Base-by-base conservation (phyloP, 2,329 filamentous ascomycete species). In the Aspergillus ochraceus region DNA sequence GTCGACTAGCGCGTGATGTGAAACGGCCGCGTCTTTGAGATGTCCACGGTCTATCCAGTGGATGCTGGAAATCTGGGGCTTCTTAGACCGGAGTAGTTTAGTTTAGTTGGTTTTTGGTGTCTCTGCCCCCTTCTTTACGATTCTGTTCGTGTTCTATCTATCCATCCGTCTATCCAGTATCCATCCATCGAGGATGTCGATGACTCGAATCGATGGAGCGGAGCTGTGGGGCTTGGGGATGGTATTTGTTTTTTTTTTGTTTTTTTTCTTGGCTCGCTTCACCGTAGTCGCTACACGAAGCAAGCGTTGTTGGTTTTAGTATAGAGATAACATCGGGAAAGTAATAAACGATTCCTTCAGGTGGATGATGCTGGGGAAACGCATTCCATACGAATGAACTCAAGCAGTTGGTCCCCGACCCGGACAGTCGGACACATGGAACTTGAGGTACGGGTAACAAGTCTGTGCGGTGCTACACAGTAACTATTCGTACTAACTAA, bases 11-110 rank as follows among this genome's bases (percentile, higher is more conserved):
- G 36, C 4, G 12, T 55, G 52, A 64, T 59, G 20, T 62, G 63
- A 64, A 64, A 65, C 63, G 59, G 57, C 59, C 61, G 59, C 57
- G 52, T 45, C 24, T 20, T 49, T 14, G 29, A 36, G 24, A n/a
- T 11, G 39, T n/a, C 51, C 55, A 45, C 42, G 56, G 58, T 45
- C 55, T n/a, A 22, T 42, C 36, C 36, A 42, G 36, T 54, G 29
- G 24, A 24, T 24, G 24, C 24, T 24, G 24, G 14, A 47, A 49
- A 29, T 36, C 51, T 52, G 56, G 56, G 49, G 29, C 39, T 54
- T 36, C 45, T 24, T 24, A 24, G 3, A 24, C 22, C 22, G 22
- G 22, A 24, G 22, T 42, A 42, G 36, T 42, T n/a, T 42, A n/a
- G 14, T n/a, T n/a, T 51, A 12, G 11, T 51, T 51, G 29, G 30